Evolutionary conservation across 352 stramenopile species (phyloP), one percentile per base, ranked within the genome.

Genomic region (Phytopythium oedochilum): DNA sequence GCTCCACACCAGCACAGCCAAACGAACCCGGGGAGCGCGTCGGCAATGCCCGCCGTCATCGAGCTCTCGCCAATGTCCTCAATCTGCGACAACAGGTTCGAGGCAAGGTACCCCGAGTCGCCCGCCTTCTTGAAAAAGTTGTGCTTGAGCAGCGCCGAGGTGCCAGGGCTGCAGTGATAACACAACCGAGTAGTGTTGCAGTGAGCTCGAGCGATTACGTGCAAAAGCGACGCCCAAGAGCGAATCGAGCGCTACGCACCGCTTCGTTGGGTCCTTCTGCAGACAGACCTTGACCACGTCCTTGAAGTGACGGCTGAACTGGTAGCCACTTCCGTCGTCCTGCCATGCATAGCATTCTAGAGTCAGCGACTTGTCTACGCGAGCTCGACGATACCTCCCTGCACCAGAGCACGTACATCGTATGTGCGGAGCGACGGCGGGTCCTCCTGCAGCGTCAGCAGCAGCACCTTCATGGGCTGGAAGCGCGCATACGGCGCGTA

Each of bases 401-500:
- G 9, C 29, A 14, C 20, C 12, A 15, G 32, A 43, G 58, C 2
- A 72, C 78, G 50, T 77, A 92, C 86, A 61, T 94, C 87, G 64
- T 97, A 97, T 1, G 87, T 90, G 53, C 83, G 79, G 14, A 97
- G 71, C 39, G 87, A 94, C 35, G 96, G 96, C 46, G 96, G 96
- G 60, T 98, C 92, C 67, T 99, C 96, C 63, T 98, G 93, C 55
- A 99, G 91, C 39, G 96, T 99, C 23, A 98, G 68, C 53, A 99
- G 84, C 34, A 99, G 60, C 26, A 99, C 86, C 67, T 99, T 99
- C 97, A 99, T 99, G 7, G 97, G 97, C 53, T 98, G 93, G 63
- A 98, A 98, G 26, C 96, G 89, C 22, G 97, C 97, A 69, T 99
- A 99, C 0, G 97, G 97, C 25, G 97, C 97, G 67, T 98, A 98